Base-by-base conservation (phyloP, 768 basidiomycete species). In the Tephrocybe sp. region DNA sequence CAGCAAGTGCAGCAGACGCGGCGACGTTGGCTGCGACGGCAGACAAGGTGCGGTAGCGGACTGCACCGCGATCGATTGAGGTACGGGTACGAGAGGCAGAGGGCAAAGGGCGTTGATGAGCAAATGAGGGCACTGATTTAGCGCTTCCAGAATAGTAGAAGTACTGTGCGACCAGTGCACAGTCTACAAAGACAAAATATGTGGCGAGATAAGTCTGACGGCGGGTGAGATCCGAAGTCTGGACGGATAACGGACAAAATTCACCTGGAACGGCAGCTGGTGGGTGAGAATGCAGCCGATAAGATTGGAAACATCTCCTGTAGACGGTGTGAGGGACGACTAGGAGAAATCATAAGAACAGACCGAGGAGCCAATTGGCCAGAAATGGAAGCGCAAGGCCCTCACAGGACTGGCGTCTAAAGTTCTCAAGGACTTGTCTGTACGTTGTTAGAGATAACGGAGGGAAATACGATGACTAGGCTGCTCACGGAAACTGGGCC, bases 301-400 rank as follows among this genome's bases (percentile, higher is more conserved):
- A 25, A 98, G 78, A 67, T 98, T 98, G 16, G 94, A 93, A 19
- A 89, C 72, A 69, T 99, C 97, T 41, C 96, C 96, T 89, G 64
- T 4, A 30, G 28, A 9, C 43, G 28, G 38, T 16, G 30, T 26
- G 34, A 49, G 47, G 6, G 30, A 15, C 38, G 31, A 35, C 24
- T 7, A 13, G 32, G 44, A 25, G 24, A 11, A 24, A 52, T 41
- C 42, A 50, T 13, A 52, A 40, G 28, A 31, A 68, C 80, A 60
- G 61, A 93, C 93, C 94, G 19, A 91, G 75, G 50, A 94, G 72
- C 97, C 97, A 99, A 59, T 91, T 97, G 54, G 84, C 77, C 46
- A 99, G 78, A 68, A 99, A 99, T 0, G 95, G 93, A 15, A 98
- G 73, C 1, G 97, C 89, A 42, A 99, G 83, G 25, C 95, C 88